These are phyloP conservation scores for Tetrapisispora iriomotensis DNA, from an alignment of 805 yeast genomes.

Conservation along the genomic window DNA sequence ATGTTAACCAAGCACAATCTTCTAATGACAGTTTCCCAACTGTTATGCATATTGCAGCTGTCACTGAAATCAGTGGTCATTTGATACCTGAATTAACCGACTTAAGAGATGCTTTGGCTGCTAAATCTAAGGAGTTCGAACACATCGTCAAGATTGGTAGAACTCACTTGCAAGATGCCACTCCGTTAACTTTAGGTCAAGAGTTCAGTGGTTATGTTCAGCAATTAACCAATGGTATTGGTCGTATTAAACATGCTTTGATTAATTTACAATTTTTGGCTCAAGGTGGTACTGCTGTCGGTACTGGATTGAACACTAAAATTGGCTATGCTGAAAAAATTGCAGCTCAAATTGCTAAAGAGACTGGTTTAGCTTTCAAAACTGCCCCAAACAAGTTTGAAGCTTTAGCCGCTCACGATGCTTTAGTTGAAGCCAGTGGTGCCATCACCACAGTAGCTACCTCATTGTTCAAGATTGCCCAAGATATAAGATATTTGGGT, in stretches of 20 bases:
- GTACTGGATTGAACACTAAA: conserved; percentile 94
- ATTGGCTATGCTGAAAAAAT: conserved; percentile 81
- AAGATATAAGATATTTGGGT: conserved; percentile 95
- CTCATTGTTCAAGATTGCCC: conserved; percentile 91
- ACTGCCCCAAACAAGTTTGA: conserved; percentile 99
- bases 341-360: conserved; percentile 74
- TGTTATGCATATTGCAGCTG: conserved; percentile 99
- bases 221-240: conserved; percentile 85
- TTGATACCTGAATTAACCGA: conserved; percentile 72
- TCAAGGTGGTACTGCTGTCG: conserved; percentile 99
- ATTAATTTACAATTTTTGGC: conserved; percentile 77
- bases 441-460: conserved; percentile 92
- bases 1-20: conserved; percentile 97
- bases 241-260: conserved; percentile 67
- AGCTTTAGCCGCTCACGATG: conserved; percentile 98
- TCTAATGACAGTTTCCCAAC: conserved; percentile 99
- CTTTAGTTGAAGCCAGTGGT: conserved; percentile 95
- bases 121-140: conserved; percentile 72
- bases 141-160: conserved; percentile 96
- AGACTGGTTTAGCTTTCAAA: conserved; percentile 80
- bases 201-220: conserved; percentile 95
- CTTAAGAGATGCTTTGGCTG: conserved; percentile 68
- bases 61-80: conserved; percentile 65
- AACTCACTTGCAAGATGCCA: conserved; percentile 98
- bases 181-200: conserved; percentile 95